Percentiles rank a stretch among this genome's conserved stretches.
Conservation (phyloP, 768 basidiomycete genomes). For the Sporobolomyces phaffii region DNA sequence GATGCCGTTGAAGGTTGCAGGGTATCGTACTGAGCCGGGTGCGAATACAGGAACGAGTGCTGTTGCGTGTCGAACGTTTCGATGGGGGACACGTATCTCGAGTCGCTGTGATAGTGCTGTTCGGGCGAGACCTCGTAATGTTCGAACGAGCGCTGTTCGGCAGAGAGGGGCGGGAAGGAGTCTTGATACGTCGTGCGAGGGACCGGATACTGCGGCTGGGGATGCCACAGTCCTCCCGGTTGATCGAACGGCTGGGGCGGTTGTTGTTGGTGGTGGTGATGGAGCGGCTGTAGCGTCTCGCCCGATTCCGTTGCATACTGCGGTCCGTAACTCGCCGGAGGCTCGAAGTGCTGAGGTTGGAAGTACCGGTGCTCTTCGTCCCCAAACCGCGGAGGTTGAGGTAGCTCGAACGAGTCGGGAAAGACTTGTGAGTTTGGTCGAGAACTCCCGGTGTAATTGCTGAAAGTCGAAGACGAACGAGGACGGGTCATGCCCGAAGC, state of each 20-base stretch:
- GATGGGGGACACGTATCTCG: slow-evolving; percentile 16
- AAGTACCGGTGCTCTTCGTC: not conserved
- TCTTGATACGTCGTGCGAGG: not conserved
- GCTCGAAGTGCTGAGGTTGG: not conserved
- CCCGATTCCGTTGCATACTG: not conserved
- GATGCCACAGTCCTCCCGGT: not conserved
- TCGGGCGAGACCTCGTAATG: slow-evolving; percentile 15
- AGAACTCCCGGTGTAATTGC: not conserved
- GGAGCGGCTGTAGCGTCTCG: slow-evolving; percentile 6
- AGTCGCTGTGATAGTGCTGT: not conserved
- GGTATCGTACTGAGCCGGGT: not conserved
- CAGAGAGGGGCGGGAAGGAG: too few species aligned
- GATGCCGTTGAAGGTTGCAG: not conserved
- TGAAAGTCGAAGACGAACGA: slow-evolving; percentile 8
- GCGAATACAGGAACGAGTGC: not conserved
- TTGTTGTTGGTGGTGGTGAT: not conserved
- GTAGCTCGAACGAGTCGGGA: slow-evolving; percentile 2
- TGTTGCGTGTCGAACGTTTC: slow-evolving; percentile 17
- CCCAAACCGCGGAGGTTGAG: not conserved
- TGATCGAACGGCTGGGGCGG: not conserved
- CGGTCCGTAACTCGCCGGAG: not conserved
- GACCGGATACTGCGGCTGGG: not conserved
- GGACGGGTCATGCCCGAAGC: slow-evolving; percentile 4
- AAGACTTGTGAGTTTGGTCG: not conserved
- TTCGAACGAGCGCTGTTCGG: not conserved